phyloP scores from a whole-genome alignment of 2,329 filamentous ascomycete genomes.

The Mycosphaerella sp. region DNA sequence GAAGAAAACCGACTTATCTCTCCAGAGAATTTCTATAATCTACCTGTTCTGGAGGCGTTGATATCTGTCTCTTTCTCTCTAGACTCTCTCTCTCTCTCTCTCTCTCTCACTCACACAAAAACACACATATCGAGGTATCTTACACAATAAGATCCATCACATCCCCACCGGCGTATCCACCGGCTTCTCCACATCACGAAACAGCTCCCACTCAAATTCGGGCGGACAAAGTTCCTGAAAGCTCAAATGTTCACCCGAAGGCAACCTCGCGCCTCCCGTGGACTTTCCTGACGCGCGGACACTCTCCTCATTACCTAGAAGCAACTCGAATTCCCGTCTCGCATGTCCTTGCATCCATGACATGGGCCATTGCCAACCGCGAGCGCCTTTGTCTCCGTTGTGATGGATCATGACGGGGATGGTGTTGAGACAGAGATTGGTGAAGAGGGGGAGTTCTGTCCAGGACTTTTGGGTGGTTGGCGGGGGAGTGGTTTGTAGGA shows the following conservation, averaged over 20 bases:
- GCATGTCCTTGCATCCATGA: conserved; percentile 21
- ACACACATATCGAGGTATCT: too few relatives aligned
- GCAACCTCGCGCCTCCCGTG: conserved; percentile 34
- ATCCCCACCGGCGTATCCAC: background rate
- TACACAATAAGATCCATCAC: background rate
- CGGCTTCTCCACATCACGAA: conserved; percentile 16
- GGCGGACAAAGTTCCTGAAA: conserved; percentile 21
- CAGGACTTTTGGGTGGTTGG: conserved; percentile 15
- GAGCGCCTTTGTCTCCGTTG: conserved; percentile 24
- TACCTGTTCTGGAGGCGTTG: too few relatives aligned
- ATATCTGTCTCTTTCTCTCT: too few relatives aligned
- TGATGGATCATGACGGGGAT: conserved; percentile 29
- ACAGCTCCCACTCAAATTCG: conserved; percentile 21
- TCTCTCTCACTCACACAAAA: too few relatives aligned
- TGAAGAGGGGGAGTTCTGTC: conserved; percentile 20
- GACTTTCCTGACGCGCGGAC: conserved; percentile 30
- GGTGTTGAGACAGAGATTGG: conserved; percentile 24
- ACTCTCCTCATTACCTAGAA: conserved; percentile 29
- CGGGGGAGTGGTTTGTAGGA: conserved; percentile 15
- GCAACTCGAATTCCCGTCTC: conserved; percentile 15
- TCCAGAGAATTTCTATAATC: too few relatives aligned
- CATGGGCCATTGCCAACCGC: conserved; percentile 14
- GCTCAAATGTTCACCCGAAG: conserved; percentile 35
- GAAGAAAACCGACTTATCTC: too few relatives aligned
- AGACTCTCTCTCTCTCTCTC: too few relatives aligned